These are phyloP conservation scores for Aspergillus avenaceus DNA, from an alignment of 495 filamentous ascomycete genomes.

Conservation along the genomic window DNA sequence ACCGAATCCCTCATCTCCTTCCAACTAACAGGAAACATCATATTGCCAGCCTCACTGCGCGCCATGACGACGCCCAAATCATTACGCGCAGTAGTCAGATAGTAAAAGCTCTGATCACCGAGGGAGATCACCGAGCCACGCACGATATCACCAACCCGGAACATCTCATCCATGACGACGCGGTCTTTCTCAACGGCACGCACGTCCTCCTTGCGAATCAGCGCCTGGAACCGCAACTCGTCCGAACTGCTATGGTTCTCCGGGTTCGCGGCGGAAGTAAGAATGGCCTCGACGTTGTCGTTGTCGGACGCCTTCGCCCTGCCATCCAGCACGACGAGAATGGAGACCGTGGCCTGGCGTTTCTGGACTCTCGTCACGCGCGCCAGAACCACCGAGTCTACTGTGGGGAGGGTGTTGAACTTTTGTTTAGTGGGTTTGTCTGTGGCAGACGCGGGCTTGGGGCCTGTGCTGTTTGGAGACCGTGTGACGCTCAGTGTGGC, in stretches of 20 bases:
- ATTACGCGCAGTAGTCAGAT: slow-evolving; percentile 83
- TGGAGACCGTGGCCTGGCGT: slow-evolving; percentile 75
- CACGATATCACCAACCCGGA: slow-evolving; percentile 90
- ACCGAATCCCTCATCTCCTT: slow-evolving; percentile 83
- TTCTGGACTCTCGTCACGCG: slow-evolving; percentile 79
- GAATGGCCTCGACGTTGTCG: slow-evolving; percentile 48
- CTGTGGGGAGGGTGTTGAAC: slow-evolving; percentile 72
- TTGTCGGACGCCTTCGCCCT: slow-evolving; percentile 38
- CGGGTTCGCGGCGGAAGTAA: slow-evolving; percentile 38
- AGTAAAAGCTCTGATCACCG: slow-evolving; percentile 92
- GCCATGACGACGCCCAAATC: slow-evolving; percentile 94
- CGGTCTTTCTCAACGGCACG: slow-evolving; percentile 93
- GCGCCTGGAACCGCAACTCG: slow-evolving; percentile 45
- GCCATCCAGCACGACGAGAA: slow-evolving; percentile 69
- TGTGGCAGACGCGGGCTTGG: no score
- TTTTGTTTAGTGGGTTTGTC: slow-evolving; percentile 30
- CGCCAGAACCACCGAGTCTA: slow-evolving; percentile 75
- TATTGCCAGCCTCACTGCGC: slow-evolving; percentile 78
- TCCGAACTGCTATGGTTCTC: slow-evolving; percentile 46
- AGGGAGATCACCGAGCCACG: slow-evolving; percentile 84
- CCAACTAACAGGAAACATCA: slow-evolving; percentile 91
- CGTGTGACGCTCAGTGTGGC: slow-evolving; percentile 52
- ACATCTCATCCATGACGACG: slow-evolving; percentile 85
- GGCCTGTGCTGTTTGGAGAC: no score
- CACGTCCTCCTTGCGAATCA: slow-evolving; percentile 79